These are phyloP conservation scores for Calvatia gigantea DNA, from an alignment of 768 basidiomycete genomes.

Conservation along the genomic window DNA sequence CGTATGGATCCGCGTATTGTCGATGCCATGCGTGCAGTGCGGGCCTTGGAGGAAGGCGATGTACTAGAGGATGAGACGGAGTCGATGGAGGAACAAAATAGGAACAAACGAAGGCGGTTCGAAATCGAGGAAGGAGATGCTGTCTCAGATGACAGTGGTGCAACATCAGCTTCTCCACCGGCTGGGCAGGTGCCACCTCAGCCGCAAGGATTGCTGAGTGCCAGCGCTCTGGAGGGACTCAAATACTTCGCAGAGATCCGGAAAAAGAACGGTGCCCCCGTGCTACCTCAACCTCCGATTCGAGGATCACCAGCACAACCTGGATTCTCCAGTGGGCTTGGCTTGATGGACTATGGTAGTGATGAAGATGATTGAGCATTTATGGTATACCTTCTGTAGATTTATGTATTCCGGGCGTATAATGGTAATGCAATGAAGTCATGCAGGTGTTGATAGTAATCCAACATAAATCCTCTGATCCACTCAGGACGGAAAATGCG, in stretches of 20 bases:
- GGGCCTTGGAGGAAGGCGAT: slow-evolving; percentile 85
- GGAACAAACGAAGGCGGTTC: slow-evolving; percentile 29
- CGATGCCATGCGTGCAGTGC: slow-evolving; percentile 81
- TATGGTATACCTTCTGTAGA: neutral
- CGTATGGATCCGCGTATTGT: slow-evolving; percentile 85
- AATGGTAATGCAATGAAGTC: neutral
- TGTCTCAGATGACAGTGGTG: slow-evolving; percentile 32
- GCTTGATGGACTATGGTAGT: slow-evolving; percentile 76
- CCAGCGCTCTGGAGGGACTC: slow-evolving; percentile 85
- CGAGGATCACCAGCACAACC: slow-evolving; percentile 30
- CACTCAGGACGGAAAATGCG: neutral
- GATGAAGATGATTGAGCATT: slow-evolving; percentile 50
- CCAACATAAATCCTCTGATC: neutral
- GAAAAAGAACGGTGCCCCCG: slow-evolving; percentile 55
- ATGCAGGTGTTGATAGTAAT: neutral
- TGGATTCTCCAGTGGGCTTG: slow-evolving; percentile 39
- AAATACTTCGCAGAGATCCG: slow-evolving; percentile 90
- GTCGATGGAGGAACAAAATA: slow-evolving; percentile 29
- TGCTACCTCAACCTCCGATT: slow-evolving; percentile 23
- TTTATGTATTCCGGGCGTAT: slow-evolving; percentile 17
- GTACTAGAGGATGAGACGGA: slow-evolving; percentile 38
- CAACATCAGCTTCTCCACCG: slow-evolving; percentile 18
- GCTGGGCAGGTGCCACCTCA: slow-evolving; percentile 29
- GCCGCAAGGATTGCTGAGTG: slow-evolving; percentile 63
- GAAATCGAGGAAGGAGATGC: slow-evolving; percentile 30